Conservation (phyloP, 2,329 filamentous ascomycete species). For the Ascochyta fabae region DNA sequence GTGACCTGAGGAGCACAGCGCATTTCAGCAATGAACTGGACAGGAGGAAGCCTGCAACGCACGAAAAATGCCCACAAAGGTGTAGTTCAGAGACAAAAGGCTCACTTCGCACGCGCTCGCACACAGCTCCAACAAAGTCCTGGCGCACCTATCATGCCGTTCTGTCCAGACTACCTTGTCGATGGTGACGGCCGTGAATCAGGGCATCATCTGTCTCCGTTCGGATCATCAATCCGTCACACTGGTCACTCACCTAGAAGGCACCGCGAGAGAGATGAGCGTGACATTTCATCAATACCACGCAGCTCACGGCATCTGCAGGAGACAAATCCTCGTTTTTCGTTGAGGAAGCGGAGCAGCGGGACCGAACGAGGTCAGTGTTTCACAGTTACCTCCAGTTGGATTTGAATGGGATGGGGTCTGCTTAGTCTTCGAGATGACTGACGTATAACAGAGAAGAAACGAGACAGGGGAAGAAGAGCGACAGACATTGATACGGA, state of each 20-base stretch:
- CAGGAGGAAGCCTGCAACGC: slow-evolving; percentile 53
- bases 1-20: not conserved
- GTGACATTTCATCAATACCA: not conserved
- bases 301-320: not conserved
- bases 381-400: not conserved
- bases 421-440: not conserved
- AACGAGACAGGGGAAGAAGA: slow-evolving; percentile 10
- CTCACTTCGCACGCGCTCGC: slow-evolving; percentile 54
- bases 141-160: slow-evolving; percentile 22
- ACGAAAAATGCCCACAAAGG: slow-evolving; percentile 47
- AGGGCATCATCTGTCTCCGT: slow-evolving; percentile 9
- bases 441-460: slow-evolving; percentile 2
- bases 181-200: slow-evolving; percentile 16
- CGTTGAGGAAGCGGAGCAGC: not conserved
- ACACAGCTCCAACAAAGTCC: slow-evolving; percentile 35
- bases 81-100: slow-evolving; percentile 51
- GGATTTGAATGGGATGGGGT: not conserved
- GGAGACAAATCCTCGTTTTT: not conserved
- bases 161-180: slow-evolving; percentile 34
- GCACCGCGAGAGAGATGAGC: not conserved
- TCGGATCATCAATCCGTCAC: slow-evolving; percentile 20
- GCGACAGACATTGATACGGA: slow-evolving; percentile 19
- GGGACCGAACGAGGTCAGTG: not conserved
- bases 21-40: slow-evolving; percentile 55
- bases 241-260: slow-evolving; percentile 14